Base-by-base conservation (phyloP, 495 filamentous ascomycete species). In the Hypoxylon crocopeplum region DNA sequence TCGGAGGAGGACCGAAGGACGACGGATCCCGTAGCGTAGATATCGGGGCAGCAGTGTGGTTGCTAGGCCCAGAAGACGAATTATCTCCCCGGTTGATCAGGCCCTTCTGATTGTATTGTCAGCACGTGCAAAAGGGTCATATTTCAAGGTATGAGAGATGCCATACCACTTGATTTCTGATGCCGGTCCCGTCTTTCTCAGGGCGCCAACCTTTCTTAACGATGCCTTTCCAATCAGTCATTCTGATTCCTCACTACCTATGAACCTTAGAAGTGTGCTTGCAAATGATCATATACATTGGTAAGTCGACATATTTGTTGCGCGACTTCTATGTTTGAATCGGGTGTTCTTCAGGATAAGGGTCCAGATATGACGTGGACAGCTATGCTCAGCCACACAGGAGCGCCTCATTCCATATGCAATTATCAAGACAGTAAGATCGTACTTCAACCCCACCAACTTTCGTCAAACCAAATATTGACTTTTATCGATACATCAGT, bases 1-100 rank as follows among this genome's bases (percentile, higher is more conserved):
- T 96, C 3, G 93, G 93, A 16, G 93, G 93, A 27, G 93, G 91
- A 2, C 83, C 91, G 70, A 98, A 97, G 10, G 86, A 81, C 0
- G 84, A 69, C 1, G 94, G 93, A 70, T 98, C 94, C 65, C 88
- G 87, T 15, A 98, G 79, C 1, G 88, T 79, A 3, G 86, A 82
- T n/a, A 96, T 70, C 1, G 94, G 93, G 4, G 78, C 76, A 13
- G 91, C 84, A 59, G 82, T 75, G 66, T 88, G 74, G 13, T 42
- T 15, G 4, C 47, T 48, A 25, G 42, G n/a, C n/a, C n/a, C 15
- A 27, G 48, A 24, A 17, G 57, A 42, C 11, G 55, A 50, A 5
- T 65, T 63, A 30, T 76, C 76, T 40, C 71, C 72, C 37, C 73
- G 61, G 38, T 70, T 62, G 32, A 74, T 44, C 42, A 77, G 48